These are phyloP conservation scores for Silybum marianum DNA, from an alignment of 129 eudicot species.

Conservation along the genomic window DNA sequence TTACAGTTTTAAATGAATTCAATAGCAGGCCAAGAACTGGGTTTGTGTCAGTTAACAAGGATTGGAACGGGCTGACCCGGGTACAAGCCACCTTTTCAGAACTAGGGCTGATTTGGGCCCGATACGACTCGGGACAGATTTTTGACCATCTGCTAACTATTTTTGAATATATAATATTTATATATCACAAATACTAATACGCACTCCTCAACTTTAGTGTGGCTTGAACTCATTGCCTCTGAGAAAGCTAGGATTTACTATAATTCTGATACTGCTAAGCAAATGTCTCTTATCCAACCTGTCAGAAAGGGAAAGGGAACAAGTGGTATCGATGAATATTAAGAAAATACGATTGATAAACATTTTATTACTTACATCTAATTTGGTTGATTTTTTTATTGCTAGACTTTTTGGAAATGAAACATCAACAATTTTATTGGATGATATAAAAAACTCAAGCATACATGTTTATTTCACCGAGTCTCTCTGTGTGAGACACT, in stretches of 20 bases:
- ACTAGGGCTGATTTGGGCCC: background rate
- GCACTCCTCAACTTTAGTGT: background rate
- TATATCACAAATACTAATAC: background rate
- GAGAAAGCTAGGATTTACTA: background rate
- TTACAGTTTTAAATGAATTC: background rate
- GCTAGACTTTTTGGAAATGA: background rate
- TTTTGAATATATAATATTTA: too few species aligned
- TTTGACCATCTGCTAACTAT: background rate
- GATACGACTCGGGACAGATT: too few species aligned
- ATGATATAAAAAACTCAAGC: background rate
- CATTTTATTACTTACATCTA: background rate
- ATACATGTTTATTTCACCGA: background rate
- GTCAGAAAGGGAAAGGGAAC: background rate
- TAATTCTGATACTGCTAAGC: background rate
- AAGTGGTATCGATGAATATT: background rate
- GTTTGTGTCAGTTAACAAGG: background rate
- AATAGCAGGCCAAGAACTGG: background rate
- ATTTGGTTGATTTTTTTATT: background rate
- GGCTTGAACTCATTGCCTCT: background rate
- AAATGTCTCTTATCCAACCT: background rate
- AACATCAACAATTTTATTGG: background rate
- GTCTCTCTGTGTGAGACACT: background rate
- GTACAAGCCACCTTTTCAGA: background rate
- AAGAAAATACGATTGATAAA: background rate
- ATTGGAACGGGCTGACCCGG: background rate